Evolutionary conservation across 106 monocot genomes (phyloP).

Genomic region (Cymbidium sinense): DNA sequence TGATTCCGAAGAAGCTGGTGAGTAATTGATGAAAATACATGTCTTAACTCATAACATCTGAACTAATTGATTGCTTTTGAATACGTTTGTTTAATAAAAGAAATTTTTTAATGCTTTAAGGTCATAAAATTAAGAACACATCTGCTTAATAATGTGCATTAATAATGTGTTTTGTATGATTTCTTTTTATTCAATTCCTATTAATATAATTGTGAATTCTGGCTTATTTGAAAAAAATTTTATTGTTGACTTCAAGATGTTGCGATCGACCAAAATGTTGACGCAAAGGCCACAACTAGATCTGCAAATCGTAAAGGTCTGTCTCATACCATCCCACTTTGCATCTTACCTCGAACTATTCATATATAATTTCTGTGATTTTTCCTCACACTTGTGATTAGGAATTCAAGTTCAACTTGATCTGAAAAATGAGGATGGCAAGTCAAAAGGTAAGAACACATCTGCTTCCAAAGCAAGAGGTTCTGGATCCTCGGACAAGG

Average conservation of each 20-base stretch:
- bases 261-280: background rate
- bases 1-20: constrained; percentile 66
- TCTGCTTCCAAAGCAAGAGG: constrained; percentile 44
- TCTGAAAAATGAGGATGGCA: constrained; percentile 46
- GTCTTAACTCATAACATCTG: background rate
- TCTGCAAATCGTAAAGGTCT: constrained; percentile 64
- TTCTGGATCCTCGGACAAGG: constrained; percentile 31
- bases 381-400: constrained; percentile 4
- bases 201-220: no score
- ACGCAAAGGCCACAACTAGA: constrained; percentile 58
- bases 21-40: background rate
- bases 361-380: background rate
- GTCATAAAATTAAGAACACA: no score
- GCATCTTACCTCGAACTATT: background rate
- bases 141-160: no score
- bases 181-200: no score
- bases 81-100: background rate
- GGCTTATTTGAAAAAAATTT: no score
- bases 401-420: constrained; percentile 80
- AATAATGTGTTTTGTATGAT: no score
- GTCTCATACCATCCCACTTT: background rate
- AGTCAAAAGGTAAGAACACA: constrained; percentile 35
- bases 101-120: background rate
- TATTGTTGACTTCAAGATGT: constrained; percentile 17
- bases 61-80: background rate